Percentiles rank a stretch among this genome's conserved stretches.
Conservation (phyloP, 257 asterid species). For the Craterostigma plantagineum region DNA sequence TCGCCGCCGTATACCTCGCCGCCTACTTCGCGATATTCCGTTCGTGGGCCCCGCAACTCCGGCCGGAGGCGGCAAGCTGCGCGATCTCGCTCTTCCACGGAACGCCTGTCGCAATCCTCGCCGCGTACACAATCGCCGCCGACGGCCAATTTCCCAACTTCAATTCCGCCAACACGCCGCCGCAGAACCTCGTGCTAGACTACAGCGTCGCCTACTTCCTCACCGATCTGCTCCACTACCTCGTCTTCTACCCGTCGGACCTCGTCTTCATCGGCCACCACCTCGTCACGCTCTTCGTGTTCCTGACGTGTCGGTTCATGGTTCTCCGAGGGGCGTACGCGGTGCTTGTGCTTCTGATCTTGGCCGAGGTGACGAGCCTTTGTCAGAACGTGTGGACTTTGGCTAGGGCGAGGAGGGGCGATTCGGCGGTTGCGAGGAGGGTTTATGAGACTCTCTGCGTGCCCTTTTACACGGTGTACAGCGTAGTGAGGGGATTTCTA, state of each 20-base stretch:
- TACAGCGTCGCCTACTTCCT: slow-evolving; percentile 83
- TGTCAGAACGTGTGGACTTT: slow-evolving; percentile 89
- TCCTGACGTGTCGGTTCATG: slow-evolving; percentile 62
- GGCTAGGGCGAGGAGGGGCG: slow-evolving; percentile 46
- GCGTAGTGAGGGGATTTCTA: slow-evolving; percentile 54
- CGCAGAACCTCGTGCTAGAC: slow-evolving; percentile 56
- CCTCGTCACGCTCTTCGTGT: slow-evolving; percentile 69
- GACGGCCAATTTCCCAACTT: slow-evolving; percentile 32
- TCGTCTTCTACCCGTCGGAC: slow-evolving; percentile 52
- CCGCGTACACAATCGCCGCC: slow-evolving; percentile 30
- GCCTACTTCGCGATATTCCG: slow-evolving; percentile 49
- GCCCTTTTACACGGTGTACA: slow-evolving; percentile 64
- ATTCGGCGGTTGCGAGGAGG: slow-evolving; percentile 40
- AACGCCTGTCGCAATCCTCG: slow-evolving; percentile 76
- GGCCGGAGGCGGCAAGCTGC: slow-evolving; percentile 94
- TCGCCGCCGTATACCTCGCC: slow-evolving; percentile 23
- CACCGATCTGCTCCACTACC: slow-evolving; percentile 69
- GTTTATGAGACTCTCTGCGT: slow-evolving; percentile 44
- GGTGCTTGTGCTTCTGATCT: slow-evolving; percentile 42
- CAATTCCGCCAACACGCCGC: slow-evolving; percentile 42
- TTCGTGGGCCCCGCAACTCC: slow-evolving; percentile 40
- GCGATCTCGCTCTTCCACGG: slow-evolving; percentile 73
- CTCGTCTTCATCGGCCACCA: slow-evolving; percentile 81
- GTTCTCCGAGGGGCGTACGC: slow-evolving; percentile 69
- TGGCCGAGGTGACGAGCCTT: slow-evolving; percentile 86